phyloP scores from a whole-genome alignment of 2,329 filamentous ascomycete species.

The Leptographium lundbergii region DNA sequence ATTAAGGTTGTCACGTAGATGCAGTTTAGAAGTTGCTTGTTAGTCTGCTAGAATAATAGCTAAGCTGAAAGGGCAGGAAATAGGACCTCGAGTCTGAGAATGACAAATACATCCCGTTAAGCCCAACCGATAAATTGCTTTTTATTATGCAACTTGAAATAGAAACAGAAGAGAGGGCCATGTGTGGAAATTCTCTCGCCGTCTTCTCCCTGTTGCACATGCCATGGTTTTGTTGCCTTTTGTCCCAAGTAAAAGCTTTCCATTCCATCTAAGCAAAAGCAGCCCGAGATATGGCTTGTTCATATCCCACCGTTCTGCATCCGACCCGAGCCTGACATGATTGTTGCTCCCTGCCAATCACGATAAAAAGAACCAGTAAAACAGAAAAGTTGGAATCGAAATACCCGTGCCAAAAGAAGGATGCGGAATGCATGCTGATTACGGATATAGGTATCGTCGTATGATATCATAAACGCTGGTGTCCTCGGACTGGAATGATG shows the following conservation, averaged over 20 bases:
- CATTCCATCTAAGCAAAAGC: slow-evolving; percentile 1
- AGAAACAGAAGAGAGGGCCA: neutral
- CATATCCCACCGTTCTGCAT: neutral
- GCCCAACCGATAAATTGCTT: neutral
- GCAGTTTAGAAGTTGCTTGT: neutral
- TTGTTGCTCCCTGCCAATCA: neutral
- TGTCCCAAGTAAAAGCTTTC: neutral
- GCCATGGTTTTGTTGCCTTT: neutral
- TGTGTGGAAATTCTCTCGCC: neutral
- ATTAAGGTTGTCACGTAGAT: too few species aligned
- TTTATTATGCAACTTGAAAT: neutral
- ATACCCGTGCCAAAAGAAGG: neutral
- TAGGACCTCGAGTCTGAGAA: neutral
- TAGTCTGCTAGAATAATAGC: neutral
- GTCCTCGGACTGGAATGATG: neutral
- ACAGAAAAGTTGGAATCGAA: neutral
- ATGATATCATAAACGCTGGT: neutral
- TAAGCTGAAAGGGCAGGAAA: neutral
- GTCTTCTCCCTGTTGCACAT: neutral
- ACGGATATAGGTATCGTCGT: slow-evolving; percentile 1
- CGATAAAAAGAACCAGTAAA: neutral
- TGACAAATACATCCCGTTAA: neutral
- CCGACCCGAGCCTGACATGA: neutral
- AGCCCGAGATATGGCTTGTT: neutral
- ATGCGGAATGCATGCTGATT: neutral